Evolutionary conservation across 2,329 filamentous ascomycete species (phyloP).

Genomic region (Cladosporium sp.): DNA sequence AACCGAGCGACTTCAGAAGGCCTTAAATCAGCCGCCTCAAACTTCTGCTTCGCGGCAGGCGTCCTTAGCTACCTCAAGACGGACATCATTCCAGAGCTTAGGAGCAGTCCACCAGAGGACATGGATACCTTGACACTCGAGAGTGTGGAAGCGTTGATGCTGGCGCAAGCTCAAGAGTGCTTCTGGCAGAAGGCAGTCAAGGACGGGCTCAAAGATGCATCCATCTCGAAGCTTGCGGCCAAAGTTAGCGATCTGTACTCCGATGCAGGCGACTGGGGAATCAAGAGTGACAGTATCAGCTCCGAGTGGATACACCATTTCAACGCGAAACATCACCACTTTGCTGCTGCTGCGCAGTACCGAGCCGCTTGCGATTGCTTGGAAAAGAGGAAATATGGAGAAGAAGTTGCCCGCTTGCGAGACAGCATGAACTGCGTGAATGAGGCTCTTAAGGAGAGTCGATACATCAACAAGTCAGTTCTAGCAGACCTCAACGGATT

Average conservation of each 20-base stretch:
- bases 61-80: constrained; percentile 77
- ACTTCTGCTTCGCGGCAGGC: constrained; percentile 85
- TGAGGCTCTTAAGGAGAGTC: constrained; percentile 81
- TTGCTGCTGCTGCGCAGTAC: constrained; percentile 92
- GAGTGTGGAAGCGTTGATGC: constrained; percentile 76
- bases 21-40: constrained; percentile 83
- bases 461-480: constrained; percentile 79
- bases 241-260: constrained; percentile 91
- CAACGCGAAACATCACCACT: constrained; percentile 95
- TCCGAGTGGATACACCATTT: constrained; percentile 98
- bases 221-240: constrained; percentile 87
- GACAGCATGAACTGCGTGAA: constrained; percentile 82
- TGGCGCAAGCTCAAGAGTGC: constrained; percentile 94
- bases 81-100: constrained; percentile 77
- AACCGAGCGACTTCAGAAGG: constrained; percentile 79
- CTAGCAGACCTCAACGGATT: constrained; percentile 79
- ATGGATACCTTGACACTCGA: constrained; percentile 90
- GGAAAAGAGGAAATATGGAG: constrained; percentile 91
- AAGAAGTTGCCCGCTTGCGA: constrained; percentile 83
- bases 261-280: constrained; percentile 77
- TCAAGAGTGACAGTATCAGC: constrained; percentile 86
- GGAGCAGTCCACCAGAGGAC: constrained; percentile 84
- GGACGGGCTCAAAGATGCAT: constrained; percentile 87
- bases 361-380: constrained; percentile 86
- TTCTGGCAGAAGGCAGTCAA: constrained; percentile 98